phyloP scores from a whole-genome alignment of 1,139 yeast genomes.

The Wickerhamiella pararugosa region DNA sequence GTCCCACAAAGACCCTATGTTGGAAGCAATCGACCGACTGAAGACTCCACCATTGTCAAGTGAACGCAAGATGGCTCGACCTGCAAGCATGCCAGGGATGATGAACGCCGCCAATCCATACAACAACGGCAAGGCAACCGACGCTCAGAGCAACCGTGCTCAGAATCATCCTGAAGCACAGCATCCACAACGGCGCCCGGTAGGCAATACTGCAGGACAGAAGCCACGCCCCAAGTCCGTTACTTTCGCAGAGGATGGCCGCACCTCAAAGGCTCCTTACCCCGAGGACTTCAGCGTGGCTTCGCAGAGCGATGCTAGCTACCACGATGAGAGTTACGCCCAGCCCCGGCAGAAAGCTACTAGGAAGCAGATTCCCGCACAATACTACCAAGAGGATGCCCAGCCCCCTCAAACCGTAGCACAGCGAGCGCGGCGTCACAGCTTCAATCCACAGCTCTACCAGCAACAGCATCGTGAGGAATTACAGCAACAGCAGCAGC shows the following conservation, averaged over 20 bases:
- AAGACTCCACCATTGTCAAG: slow-evolving; percentile 24
- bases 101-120: slow-evolving; percentile 4
- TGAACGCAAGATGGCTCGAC: slow-evolving; percentile 9
- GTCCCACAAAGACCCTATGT: slow-evolving; percentile 31
- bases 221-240: background rate
- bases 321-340: too few relatives aligned
- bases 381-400: background rate
- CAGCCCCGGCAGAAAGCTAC: too few relatives aligned
- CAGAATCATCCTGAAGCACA: too few relatives aligned
- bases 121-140: slow-evolving; percentile 8
- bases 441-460: background rate
- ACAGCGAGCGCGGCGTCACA: slow-evolving; percentile 1
- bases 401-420: background rate
- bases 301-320: too few relatives aligned
- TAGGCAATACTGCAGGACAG: too few relatives aligned
- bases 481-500: background rate
- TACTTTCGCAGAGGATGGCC: too few relatives aligned
- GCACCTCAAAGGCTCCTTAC: background rate
- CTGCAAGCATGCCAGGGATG: slow-evolving; percentile 13
- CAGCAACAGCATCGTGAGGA: background rate
- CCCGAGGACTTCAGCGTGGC: background rate
- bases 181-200: too few relatives aligned
- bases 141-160: background rate
- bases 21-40: slow-evolving; percentile 47
- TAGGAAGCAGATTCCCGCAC: too few relatives aligned